phyloP scores from a whole-genome alignment of 2,329 filamentous ascomycete species.

The Venturia aucupariae region DNA sequence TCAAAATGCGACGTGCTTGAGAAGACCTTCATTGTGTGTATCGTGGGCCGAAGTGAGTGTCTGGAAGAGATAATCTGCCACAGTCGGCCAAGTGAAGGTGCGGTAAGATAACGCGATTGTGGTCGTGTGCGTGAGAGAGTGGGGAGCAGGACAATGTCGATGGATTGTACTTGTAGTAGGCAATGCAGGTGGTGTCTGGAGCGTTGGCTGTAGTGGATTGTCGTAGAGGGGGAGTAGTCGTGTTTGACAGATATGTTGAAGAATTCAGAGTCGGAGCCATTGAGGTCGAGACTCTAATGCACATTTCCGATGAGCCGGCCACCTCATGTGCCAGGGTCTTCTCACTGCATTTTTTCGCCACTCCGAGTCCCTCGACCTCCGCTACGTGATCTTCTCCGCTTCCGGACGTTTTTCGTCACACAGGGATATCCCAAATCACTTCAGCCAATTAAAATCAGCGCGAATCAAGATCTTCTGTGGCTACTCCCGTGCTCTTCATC shows the following conservation, averaged over 20 bases:
- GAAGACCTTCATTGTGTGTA: constrained; percentile 77
- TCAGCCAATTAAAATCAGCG: not conserved
- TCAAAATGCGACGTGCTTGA: constrained; percentile 82
- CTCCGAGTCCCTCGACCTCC: not conserved
- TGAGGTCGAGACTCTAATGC: not conserved
- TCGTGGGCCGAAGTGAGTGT: not conserved
- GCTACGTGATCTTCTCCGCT: not conserved
- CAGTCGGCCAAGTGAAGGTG: not conserved
- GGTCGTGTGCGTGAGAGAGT: not conserved
- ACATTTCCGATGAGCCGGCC: not conserved
- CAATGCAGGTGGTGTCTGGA: not conserved
- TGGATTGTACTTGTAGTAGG: not conserved
- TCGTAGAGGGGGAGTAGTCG: not conserved
- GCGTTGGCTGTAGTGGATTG: not conserved
- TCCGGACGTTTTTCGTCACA: not conserved
- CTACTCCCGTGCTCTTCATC: not conserved
- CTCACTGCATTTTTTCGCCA: not conserved
- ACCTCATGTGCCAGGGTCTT: no score
- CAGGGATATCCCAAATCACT: not conserved
- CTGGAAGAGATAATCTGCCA: not conserved
- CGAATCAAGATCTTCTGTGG: not conserved
- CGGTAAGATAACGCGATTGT: not conserved
- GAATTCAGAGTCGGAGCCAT: not conserved
- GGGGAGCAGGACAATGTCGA: not conserved
- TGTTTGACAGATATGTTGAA: not conserved